Percentiles rank a stretch among this genome's conserved stretches.
These are phyloP conservation scores for Pseudotsuga menziesii DNA, from an alignment of 75 land plant species.

Conservation along the genomic window DNA sequence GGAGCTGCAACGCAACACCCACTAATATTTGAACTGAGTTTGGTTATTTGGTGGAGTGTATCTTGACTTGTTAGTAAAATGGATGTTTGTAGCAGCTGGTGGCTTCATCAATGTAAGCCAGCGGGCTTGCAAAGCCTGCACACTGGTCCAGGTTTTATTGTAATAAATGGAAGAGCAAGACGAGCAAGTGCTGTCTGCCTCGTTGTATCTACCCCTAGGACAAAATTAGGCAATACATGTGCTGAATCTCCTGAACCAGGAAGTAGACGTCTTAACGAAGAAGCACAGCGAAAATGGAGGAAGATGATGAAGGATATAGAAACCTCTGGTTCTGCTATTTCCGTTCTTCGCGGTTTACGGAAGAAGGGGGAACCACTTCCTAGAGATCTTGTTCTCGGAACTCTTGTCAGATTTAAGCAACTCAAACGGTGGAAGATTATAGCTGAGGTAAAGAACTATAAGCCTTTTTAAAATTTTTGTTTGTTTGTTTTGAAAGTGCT, in stretches of 20 bases:
- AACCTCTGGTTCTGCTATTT: constrained; percentile 44
- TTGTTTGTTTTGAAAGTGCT: not conserved
- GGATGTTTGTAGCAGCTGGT: not conserved
- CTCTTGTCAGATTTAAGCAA: constrained; percentile 63
- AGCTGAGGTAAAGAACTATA: constrained; percentile 39
- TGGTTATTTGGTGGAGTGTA: not conserved
- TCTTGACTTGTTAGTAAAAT: not conserved
- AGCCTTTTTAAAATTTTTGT: not conserved
- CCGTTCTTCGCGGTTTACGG: constrained; percentile 27
- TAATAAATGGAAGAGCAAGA: not conserved
- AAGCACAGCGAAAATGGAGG: constrained; percentile 50
- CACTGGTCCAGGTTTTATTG: not conserved
- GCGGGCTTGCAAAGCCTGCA: not conserved
- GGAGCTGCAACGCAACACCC: no score
- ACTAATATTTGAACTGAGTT: not conserved
- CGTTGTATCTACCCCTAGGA: not conserved
- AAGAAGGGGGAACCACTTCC: constrained; percentile 23
- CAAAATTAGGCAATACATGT: not conserved
- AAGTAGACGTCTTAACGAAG: constrained; percentile 20
- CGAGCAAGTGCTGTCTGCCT: not conserved
- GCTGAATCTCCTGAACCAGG: not conserved
- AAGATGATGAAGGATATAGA: constrained; percentile 60
- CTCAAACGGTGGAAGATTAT: constrained; percentile 64
- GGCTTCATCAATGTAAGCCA: not conserved
- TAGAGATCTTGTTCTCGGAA: constrained; percentile 50